phyloP scores from a whole-genome alignment of 345 rosid species.

The Camelina laxa region DNA sequence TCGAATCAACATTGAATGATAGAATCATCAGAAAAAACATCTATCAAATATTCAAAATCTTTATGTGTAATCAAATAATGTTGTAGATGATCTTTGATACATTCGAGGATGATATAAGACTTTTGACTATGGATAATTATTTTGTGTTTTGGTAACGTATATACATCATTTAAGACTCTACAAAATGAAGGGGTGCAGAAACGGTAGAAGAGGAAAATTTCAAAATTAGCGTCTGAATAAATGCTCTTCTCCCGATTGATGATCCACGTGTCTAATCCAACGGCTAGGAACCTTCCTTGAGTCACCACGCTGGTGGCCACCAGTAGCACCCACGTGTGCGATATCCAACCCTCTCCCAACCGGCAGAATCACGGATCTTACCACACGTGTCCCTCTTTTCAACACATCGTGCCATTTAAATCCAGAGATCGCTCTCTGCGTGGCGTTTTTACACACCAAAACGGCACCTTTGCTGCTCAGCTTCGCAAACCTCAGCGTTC shows the following conservation, averaged over 20 bases:
- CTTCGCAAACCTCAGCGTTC: constrained; percentile 64
- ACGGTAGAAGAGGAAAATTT: background rate
- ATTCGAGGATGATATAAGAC: background rate
- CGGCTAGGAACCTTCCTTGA: constrained; percentile 52
- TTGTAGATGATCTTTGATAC: background rate
- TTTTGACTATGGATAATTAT: background rate
- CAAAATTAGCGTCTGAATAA: constrained; percentile 50
- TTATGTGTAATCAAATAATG: constrained; percentile 3
- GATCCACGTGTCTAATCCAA: constrained; percentile 80
- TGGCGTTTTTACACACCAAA: constrained; percentile 75
- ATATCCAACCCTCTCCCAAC: constrained; percentile 84
- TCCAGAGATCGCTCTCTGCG: constrained; percentile 47
- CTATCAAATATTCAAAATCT: background rate
- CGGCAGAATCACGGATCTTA: constrained; percentile 67
- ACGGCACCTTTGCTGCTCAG: constrained; percentile 74
- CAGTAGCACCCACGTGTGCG: constrained; percentile 58
- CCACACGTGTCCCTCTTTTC: constrained; percentile 62
- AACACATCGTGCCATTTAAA: constrained; percentile 67
- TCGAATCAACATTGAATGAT: constrained; percentile 73
- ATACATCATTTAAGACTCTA: background rate
- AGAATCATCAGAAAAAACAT: background rate
- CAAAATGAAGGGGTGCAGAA: background rate
- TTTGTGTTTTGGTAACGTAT: constrained; percentile 10
- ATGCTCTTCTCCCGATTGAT: constrained; percentile 77
- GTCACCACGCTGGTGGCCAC: constrained; percentile 34